These are phyloP conservation scores for Hyphodiscus hymeniophilus DNA, from an alignment of 495 filamentous ascomycete species.

Conservation along the genomic window DNA sequence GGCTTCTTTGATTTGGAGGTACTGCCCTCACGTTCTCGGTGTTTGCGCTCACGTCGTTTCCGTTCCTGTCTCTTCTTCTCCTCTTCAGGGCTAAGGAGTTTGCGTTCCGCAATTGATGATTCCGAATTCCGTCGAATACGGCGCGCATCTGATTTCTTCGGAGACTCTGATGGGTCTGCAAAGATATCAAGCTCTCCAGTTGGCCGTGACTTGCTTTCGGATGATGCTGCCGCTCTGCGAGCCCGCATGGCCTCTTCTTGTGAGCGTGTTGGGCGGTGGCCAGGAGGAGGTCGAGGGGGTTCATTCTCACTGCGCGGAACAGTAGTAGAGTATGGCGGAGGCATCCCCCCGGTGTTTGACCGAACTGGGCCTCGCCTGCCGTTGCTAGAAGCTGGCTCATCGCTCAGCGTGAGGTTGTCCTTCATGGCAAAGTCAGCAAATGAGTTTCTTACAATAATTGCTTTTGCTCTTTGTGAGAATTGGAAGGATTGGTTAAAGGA, in stretches of 20 bases:
- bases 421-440: constrained; percentile 20
- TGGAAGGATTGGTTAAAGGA: too few relatives aligned
- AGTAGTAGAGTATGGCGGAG: constrained; percentile 27
- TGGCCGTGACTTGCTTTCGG: constrained; percentile 23
- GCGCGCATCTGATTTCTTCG: constrained; percentile 33
- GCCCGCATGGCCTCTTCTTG: constrained; percentile 50
- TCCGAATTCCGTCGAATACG: constrained; percentile 86
- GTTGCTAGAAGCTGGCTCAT: constrained; percentile 22
- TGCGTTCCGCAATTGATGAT: constrained; percentile 73
- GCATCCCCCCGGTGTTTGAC: constrained; percentile 29
- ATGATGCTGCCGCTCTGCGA: constrained; percentile 26
- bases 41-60: constrained; percentile 61
- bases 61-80: constrained; percentile 68
- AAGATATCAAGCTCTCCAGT: constrained; percentile 47
- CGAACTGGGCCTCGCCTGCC: constrained; percentile 29
- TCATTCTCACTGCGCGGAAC: constrained; percentile 37
- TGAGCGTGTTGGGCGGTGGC: constrained; percentile 52
- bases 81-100: constrained; percentile 59
- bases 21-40: constrained; percentile 47
- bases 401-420: constrained; percentile 44
- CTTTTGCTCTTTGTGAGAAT: not conserved
- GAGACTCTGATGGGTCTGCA: constrained; percentile 43
- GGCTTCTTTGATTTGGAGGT: constrained; percentile 42
- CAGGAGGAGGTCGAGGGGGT: constrained; percentile 36
- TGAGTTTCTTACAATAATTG: constrained; percentile 6